Percentiles rank a stretch among this genome's conserved stretches.
Conservation (phyloP, 345 rosid species). For the Euphorbia pulcherrima region DNA sequence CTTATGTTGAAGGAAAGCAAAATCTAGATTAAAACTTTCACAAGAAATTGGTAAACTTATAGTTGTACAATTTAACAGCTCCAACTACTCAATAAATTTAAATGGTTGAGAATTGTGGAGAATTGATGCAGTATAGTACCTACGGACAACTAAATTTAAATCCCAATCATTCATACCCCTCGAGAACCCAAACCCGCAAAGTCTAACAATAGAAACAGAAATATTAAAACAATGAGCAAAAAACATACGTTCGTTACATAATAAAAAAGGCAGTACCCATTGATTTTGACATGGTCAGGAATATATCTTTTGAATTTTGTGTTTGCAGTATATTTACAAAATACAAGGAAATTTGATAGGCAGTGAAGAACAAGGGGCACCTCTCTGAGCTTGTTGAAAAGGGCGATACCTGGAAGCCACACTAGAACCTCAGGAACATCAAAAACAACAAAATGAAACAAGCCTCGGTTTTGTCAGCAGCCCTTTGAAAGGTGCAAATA, state of each 20-base stretch:
- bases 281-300: conserved; percentile 36
- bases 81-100: too few species aligned
- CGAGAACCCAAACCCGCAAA: too few species aligned
- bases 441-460: neutral
- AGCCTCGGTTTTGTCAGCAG: conserved; percentile 27
- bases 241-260: neutral
- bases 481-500: conserved; percentile 14
- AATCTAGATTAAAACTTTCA: too few species aligned
- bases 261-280: conserved; percentile 36
- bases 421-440: conserved; percentile 7
- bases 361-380: conserved; percentile 19
- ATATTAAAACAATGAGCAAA: neutral
- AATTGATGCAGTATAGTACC: too few species aligned
- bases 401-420: neutral
- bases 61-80: too few species aligned
- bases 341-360: conserved; percentile 24
- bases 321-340: conserved; percentile 35
- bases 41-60: too few species aligned
- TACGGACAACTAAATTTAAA: too few species aligned
- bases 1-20: too few species aligned
- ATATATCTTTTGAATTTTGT: neutral
- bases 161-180: too few species aligned
- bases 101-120: too few species aligned
- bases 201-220: too few species aligned
- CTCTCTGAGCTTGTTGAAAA: conserved; percentile 13